Base-by-base conservation (phyloP, 106 monocot genomes). In the Iris macrosiphon region DNA sequence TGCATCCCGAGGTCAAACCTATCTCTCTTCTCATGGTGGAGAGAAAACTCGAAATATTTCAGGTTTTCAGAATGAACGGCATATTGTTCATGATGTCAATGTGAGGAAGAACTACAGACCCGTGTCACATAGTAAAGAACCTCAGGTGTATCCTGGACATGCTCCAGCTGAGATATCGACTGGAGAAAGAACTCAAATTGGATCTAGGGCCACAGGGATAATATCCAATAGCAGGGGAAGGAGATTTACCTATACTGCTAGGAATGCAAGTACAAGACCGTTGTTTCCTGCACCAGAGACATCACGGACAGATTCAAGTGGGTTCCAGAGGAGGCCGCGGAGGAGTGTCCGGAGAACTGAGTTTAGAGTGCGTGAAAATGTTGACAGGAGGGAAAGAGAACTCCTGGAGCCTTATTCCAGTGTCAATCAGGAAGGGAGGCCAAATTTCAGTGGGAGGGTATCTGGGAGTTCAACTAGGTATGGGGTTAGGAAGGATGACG, bases 331-430 rank as follows among this genome's bases (percentile, higher is more conserved):
- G 38, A 79, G 70, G 58, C 1, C 65, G 23, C 34, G 63, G 7
- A 63, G 85, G 34, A 77, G 68, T 24, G 31, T 72, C 27, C 44
- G 80, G 39, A 70, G 84, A 65, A 70, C 71, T 16, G 84, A 84
- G 42, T 78, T 78, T 65, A 74, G 84, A 64, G 64, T 81, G 25
- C 34, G 76, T 40, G 81, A 78, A 28, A 68, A 37, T 60, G 24
- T 49, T 52, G 84, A 69, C 20, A 55, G 53, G 45, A 81, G 68
- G 55, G 66, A 77, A 52, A 59, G 24, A 29, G 47, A 64, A 69
- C 55, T 4, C 7, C 7, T 45, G 31, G 79, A 76, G 45, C 61
- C 42, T 48, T 65, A 43, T 52, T 49, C 61, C 39, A 49, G 25
- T 44, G 31, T 18, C 42, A 60, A 41, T 30, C 45, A 74, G 35